These are phyloP conservation scores for Chenopodium berlandieri DNA, from an alignment of 148 eudicot genomes.

Conservation along the genomic window DNA sequence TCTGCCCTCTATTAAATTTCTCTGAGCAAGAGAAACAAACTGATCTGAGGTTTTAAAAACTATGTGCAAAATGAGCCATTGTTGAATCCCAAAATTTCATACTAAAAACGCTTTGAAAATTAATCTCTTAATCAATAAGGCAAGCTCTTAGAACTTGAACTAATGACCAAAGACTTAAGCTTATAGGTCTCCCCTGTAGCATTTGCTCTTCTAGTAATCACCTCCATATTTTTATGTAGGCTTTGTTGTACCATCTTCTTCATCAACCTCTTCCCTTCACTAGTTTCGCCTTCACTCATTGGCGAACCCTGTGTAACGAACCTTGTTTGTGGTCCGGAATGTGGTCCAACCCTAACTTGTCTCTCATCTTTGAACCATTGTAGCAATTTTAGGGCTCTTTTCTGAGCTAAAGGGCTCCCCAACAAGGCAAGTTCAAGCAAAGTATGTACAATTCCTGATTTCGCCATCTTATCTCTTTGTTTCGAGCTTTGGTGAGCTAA, in stretches of 20 bases:
- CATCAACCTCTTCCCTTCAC: constrained; percentile 70
- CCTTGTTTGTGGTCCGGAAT: constrained; percentile 76
- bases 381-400: constrained; percentile 66
- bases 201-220: constrained; percentile 70
- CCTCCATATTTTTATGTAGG: constrained; percentile 74
- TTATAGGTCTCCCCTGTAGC: constrained; percentile 49
- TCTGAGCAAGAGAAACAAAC: constrained; percentile 14
- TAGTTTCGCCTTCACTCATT: constrained; percentile 32
- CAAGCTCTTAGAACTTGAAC: constrained; percentile 93
- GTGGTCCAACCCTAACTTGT: constrained; percentile 51
- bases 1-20: neutral
- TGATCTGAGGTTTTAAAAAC: neutral
- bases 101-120: neutral
- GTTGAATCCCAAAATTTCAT: neutral
- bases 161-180: constrained; percentile 68
- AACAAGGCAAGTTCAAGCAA: constrained; percentile 75
- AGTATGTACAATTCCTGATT: constrained; percentile 61
- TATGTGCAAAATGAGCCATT: constrained; percentile 19
- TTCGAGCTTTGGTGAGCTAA: constrained; percentile 66
- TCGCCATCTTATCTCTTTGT: constrained; percentile 64
- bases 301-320: constrained; percentile 42
- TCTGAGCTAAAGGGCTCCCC: constrained; percentile 78
- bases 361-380: constrained; percentile 88
- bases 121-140: constrained; percentile 43
- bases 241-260: constrained; percentile 81